A percentile compares a stretch with the other conserved stretches of the same genome.
phyloP scores from a whole-genome alignment of 1,284 basidiomycete species.

The Marasmius fiardii region DNA sequence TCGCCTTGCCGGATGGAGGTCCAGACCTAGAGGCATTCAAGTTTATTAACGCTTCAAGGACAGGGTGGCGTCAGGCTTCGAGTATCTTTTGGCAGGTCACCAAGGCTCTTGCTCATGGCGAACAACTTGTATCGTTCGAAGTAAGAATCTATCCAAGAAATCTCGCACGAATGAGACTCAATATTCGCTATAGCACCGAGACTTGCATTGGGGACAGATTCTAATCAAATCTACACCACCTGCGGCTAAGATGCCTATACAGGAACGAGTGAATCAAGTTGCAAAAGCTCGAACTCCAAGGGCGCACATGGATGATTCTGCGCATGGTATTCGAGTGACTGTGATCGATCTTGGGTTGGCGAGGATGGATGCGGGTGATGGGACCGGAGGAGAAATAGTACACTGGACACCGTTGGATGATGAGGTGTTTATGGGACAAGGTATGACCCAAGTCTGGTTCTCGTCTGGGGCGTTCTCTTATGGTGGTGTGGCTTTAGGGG shows the following conservation, averaged over 20 bases:
- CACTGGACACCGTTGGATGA: conserved; percentile 79
- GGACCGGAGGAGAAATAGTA: conserved; percentile 36
- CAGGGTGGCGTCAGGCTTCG: conserved; percentile 83
- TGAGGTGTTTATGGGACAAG: conserved; percentile 83
- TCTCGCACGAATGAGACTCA: not conserved
- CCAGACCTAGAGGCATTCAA: conserved; percentile 83
- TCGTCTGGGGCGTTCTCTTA: not conserved
- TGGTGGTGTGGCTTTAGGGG: conserved; percentile 44
- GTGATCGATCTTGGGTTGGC: conserved; percentile 95
- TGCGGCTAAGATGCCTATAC: conserved; percentile 24
- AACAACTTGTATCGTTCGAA: conserved; percentile 81
- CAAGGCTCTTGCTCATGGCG: conserved; percentile 74
- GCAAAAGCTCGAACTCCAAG: conserved; percentile 14
- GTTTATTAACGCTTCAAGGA: conserved; percentile 50
- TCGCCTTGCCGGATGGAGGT: conserved; percentile 88
- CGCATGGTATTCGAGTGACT: conserved; percentile 69
- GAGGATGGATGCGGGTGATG: conserved; percentile 63
- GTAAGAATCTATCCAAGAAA: conserved; percentile 38
- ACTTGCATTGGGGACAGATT: conserved; percentile 98
- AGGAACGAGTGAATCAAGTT: conserved; percentile 25
- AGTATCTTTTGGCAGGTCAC: conserved; percentile 91
- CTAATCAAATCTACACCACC: conserved; percentile 63
- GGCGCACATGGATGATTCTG: conserved; percentile 53
- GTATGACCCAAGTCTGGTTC: conserved; percentile 30
- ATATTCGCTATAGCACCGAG: conserved; percentile 71